Base-by-base conservation (phyloP, 225 moss, liverwort and hornwort genomes). In the Pseudisothecium myosuroides region DNA sequence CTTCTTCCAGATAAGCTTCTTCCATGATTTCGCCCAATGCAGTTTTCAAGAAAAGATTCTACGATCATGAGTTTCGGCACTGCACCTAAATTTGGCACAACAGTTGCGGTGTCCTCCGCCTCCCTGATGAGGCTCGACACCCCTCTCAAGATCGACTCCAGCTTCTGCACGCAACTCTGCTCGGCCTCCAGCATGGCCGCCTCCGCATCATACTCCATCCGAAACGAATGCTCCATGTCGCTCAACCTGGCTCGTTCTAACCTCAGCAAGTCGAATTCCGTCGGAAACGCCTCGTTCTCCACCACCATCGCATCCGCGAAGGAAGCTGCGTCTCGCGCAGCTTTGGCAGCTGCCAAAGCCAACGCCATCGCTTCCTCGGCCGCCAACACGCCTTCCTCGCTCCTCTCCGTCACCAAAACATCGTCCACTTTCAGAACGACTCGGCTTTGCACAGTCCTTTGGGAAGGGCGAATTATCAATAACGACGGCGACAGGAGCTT, bases 161-260 rank as follows among this genome's bases (percentile, higher is more conserved):
- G 67, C 75, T 92, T 87, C 81, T 76, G 88, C 86, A 80, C 72
- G 11, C 87, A 85, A 90, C 79, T 86, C 83, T 87, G 90, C 85
- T 95, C 93, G 22, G 89, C 85, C 89, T 95, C 82, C 69, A 92
- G 50, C 92, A 92, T 71, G 39, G 89, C 89, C 36, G 91, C 80
- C 81, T 93, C 90, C 19, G 69, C 69, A 19, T 93, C 90, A 61
- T 88, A 91, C 43, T 94, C 93, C 90, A 90, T 79, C 52, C 90
- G 91, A 64, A 91, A 91, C 59, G 90, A 91, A 69, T 92, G 91
- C 69, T 96, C 97, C 96, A 97, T 94, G 76, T 97, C 98, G 62
- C 91, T 97, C 88, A 97, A 82, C 87, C 98, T 93, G 29, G 98
- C 98, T 68, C 97, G 93, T 74, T 98, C 98, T 85, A 98, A 71